Evolutionary conservation across 2,329 filamentous ascomycete genomes (phyloP).

Genomic region (Aspergillus eucalypticola): DNA sequence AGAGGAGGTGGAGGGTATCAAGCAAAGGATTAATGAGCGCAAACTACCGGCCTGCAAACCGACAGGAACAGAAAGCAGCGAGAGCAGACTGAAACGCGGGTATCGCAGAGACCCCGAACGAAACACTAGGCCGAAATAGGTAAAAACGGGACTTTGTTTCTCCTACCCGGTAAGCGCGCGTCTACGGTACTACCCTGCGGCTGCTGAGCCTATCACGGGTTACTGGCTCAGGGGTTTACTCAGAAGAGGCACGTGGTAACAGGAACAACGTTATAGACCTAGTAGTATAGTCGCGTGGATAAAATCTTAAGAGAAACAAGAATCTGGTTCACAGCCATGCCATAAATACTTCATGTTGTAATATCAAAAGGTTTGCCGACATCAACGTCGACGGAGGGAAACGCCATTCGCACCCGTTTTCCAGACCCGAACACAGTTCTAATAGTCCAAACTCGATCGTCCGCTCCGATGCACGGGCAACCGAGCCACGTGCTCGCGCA

Average conservation of each 20-base stretch:
- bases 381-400: conserved; percentile 34
- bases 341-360: conserved; percentile 36
- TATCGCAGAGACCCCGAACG: conserved; percentile 43
- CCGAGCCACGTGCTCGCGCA: conserved; percentile 25
- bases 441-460: conserved; percentile 41
- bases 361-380: conserved; percentile 35
- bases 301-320: neutral
- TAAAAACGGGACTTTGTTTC: conserved; percentile 29
- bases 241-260: conserved; percentile 12
- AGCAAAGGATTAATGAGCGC: conserved; percentile 28
- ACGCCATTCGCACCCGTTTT: conserved; percentile 48
- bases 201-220: neutral
- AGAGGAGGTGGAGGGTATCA: conserved; percentile 19
- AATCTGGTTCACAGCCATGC: conserved; percentile 27
- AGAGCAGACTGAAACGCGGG: conserved; percentile 33
- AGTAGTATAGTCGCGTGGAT: no score
- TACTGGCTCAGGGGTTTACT: neutral
- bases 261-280: neutral
- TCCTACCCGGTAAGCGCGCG: conserved; percentile 30
- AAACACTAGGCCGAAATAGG: conserved; percentile 36
- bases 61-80: conserved; percentile 29
- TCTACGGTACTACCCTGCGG: conserved; percentile 2
- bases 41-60: conserved; percentile 32
- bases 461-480: conserved; percentile 30
- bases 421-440: conserved; percentile 47